Conservation (phyloP, 345 rosid species). For the Combretum micranthum region DNA sequence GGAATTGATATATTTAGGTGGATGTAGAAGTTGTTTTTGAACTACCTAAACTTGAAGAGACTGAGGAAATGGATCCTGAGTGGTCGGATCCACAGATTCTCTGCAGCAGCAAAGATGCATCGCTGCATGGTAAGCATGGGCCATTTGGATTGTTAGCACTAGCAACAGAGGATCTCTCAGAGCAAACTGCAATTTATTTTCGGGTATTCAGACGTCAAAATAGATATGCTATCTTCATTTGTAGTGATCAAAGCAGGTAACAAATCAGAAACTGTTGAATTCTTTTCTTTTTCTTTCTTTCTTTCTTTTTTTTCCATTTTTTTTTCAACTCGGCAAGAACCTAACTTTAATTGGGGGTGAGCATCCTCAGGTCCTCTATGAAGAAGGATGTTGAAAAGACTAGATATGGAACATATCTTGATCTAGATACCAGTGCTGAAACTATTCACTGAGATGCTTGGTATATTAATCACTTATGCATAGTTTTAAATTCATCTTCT, state of each 20-base stretch:
- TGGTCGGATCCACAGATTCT: constrained; percentile 52
- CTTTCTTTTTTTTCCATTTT: too few relatives aligned
- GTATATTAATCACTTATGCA: constrained; percentile 7
- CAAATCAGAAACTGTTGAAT: too few relatives aligned
- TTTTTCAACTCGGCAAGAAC: too few relatives aligned
- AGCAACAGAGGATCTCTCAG: constrained; percentile 40
- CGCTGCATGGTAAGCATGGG: constrained; percentile 37
- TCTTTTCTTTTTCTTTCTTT: too few relatives aligned
- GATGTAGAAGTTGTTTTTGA: constrained; percentile 58
- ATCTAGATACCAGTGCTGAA: constrained; percentile 31
- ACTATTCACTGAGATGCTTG: constrained; percentile 31
- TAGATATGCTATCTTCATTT: constrained; percentile 48
- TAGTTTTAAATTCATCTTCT: not conserved
- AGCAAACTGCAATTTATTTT: constrained; percentile 54
- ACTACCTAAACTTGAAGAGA: constrained; percentile 33
- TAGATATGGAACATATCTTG: constrained; percentile 45
- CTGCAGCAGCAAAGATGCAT: constrained; percentile 37
- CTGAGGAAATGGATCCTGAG: constrained; percentile 45
- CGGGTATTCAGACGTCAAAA: too few relatives aligned
- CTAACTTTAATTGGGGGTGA: not conserved
- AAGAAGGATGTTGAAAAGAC: constrained; percentile 32
- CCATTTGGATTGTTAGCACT: constrained; percentile 59
- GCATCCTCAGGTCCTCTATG: constrained; percentile 32
- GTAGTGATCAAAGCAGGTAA: constrained; percentile 63
- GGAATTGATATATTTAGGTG: too few relatives aligned